Evolutionary conservation across 1,139 yeast species (phyloP).

Genomic region (Diutina mesorugosa): DNA sequence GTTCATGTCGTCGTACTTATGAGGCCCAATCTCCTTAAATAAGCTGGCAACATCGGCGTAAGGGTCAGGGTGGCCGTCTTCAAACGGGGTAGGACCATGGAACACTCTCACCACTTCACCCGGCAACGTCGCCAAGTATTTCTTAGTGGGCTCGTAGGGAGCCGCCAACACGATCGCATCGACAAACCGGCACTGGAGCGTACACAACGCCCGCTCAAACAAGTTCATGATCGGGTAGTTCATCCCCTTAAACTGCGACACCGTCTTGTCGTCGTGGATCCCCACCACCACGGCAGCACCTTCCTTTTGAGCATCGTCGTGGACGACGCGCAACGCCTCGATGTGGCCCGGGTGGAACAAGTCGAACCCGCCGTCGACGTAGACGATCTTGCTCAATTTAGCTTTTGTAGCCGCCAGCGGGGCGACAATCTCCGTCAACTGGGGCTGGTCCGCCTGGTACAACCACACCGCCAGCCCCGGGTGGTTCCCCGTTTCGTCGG

Average conservation of each 20-base stretch:
- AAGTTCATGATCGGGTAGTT: constrained; percentile 81
- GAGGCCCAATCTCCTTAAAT: constrained; percentile 34
- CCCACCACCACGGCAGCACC: constrained; percentile 52
- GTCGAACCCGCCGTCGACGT: constrained; percentile 83
- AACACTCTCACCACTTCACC: constrained; percentile 33
- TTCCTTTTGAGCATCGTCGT: constrained; percentile 22
- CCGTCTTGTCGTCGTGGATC: constrained; percentile 47
- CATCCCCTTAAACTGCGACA: constrained; percentile 47
- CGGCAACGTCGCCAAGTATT: constrained; percentile 25
- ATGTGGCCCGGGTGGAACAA: constrained; percentile 91
- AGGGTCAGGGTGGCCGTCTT: constrained; percentile 14
- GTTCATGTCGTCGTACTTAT: constrained; percentile 45
- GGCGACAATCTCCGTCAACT: constrained; percentile 20
- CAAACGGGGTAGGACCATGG: constrained; percentile 49
- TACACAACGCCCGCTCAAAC: constrained; percentile 76
- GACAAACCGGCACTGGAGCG: constrained; percentile 74
- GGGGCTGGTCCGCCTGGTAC: constrained; percentile 7
- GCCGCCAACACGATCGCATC: constrained; percentile 66
- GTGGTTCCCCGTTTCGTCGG: constrained; percentile 48
- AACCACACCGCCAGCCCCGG: constrained; percentile 53
- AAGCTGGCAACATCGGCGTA: constrained; percentile 19
- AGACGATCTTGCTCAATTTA: constrained; percentile 28
- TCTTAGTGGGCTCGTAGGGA: constrained; percentile 37
- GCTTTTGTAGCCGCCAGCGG: constrained; percentile 14
- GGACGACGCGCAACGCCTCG: constrained; percentile 42